A percentile compares a stretch with the other conserved stretches of the same genome.
Conservation (phyloP, 345 rosid genomes). For the Brassica napus region DNA sequence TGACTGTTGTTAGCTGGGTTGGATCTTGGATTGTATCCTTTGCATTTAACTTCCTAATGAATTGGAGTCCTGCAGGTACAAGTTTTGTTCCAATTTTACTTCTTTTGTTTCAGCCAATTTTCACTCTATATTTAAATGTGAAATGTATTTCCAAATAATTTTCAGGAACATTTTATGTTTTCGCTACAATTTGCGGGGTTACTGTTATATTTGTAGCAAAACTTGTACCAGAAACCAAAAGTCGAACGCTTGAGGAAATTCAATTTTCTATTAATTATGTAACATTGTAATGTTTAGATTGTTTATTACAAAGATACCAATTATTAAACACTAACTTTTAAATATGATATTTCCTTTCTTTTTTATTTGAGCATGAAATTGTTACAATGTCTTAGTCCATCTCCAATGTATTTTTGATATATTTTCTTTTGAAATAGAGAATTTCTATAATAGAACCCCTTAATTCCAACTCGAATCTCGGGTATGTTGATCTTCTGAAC, state of each 20-base stretch:
- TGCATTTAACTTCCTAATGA: slow-evolving; percentile 55
- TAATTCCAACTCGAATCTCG: no score
- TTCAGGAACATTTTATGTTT: slow-evolving; percentile 68
- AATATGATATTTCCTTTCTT: no score
- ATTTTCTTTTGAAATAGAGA: no score
- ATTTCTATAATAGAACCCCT: no score
- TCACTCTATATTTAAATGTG: background rate
- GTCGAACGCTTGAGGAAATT: slow-evolving; percentile 69
- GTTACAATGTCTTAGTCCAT: no score
- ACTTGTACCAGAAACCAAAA: slow-evolving; percentile 76
- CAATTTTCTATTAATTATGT: slow-evolving; percentile 46
- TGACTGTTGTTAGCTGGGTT: slow-evolving; percentile 74
- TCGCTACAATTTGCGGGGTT: slow-evolving; percentile 52
- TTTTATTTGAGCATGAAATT: no score
- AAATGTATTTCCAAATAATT: background rate
- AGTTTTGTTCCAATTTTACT: background rate
- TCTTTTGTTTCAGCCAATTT: background rate
- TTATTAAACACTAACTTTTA: background rate
- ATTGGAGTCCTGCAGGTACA: slow-evolving; percentile 23
- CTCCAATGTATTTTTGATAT: no score
- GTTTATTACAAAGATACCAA: background rate
- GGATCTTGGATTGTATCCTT: slow-evolving; percentile 77
- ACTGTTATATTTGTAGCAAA: slow-evolving; percentile 62
- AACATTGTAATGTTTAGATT: background rate
- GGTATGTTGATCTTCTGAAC: no score